These are phyloP conservation scores for Tricholomella constricta DNA, from an alignment of 768 basidiomycete species.

Conservation along the genomic window DNA sequence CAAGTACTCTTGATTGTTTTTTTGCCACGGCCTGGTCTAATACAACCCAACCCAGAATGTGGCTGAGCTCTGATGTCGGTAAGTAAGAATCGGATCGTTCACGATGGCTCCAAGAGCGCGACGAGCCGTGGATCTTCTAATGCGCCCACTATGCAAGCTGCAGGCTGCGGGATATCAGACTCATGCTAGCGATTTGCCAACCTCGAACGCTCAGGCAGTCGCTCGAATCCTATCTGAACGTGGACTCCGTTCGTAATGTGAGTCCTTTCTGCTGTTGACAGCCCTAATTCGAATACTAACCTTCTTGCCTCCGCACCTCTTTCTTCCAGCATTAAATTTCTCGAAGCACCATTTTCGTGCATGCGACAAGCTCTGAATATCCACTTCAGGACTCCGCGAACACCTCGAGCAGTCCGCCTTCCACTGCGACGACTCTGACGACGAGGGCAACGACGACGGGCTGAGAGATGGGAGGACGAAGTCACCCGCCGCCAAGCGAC, in stretches of 20 bases:
- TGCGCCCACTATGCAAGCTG: too few relatives aligned
- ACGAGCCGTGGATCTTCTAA: too few relatives aligned
- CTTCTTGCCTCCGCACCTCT: not conserved
- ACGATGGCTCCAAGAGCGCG: too few relatives aligned
- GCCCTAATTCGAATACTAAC: not conserved
- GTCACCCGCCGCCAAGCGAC: constrained; percentile 1
- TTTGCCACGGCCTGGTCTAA: too few relatives aligned
- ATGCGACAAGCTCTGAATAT: constrained; percentile 10
- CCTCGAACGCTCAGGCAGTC: too few relatives aligned
- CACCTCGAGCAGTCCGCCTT: constrained; percentile 8
- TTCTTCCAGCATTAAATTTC: constrained; percentile 1
- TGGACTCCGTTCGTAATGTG: constrained; percentile 7
- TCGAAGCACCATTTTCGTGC: constrained; percentile 5
- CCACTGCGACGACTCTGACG: constrained; percentile 15
- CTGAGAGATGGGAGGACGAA: constrained; percentile 17
- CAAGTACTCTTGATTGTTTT: too few relatives aligned
- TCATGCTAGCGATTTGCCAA: too few relatives aligned
- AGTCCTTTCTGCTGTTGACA: not conserved
- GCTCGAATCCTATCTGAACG: constrained; percentile 9
- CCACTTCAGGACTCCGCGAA: constrained; percentile 2
- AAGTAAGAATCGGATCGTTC: too few relatives aligned
- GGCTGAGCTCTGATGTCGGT: too few relatives aligned
- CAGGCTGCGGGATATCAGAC: too few relatives aligned
- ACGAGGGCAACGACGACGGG: constrained; percentile 2
- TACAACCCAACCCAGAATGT: too few relatives aligned